Evolutionary conservation across 495 filamentous ascomycete genomes (phyloP).

Genomic region (Neurospora sp.): DNA sequence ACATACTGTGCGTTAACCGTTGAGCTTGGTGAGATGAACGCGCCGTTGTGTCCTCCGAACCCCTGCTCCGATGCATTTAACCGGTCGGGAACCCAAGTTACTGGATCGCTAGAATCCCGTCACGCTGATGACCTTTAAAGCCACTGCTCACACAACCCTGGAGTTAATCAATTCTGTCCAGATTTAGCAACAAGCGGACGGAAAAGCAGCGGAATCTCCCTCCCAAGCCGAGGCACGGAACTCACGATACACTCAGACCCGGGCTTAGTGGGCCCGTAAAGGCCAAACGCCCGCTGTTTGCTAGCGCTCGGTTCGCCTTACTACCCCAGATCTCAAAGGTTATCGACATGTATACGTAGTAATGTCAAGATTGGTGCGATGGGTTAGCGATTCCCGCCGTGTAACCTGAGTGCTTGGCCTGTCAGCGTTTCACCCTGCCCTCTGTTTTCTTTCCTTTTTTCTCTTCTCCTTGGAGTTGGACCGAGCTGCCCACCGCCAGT

Average conservation of each 20-base stretch:
- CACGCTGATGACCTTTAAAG: not conserved
- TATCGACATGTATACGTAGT: not conserved
- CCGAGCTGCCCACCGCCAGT: not conserved
- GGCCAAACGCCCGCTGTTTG: not conserved
- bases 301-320: not conserved
- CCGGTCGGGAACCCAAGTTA: slow-evolving; percentile 24
- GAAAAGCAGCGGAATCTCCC: not conserved
- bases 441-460: not conserved
- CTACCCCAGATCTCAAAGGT: not conserved
- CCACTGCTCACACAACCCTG: not conserved
- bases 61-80: slow-evolving; percentile 19
- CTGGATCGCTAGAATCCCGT: slow-evolving; percentile 14
- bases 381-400: not conserved
- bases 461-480: not conserved
- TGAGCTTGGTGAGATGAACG: slow-evolving; percentile 10
- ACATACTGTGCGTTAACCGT: slow-evolving; percentile 4
- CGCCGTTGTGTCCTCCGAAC: slow-evolving; percentile 21
- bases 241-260: not conserved
- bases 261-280: not conserved
- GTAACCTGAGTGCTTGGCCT: not conserved
- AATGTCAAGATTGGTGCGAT: not conserved
- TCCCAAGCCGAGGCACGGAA: not conserved
- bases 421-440: not conserved
- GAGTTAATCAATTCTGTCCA: not conserved
- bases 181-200: not conserved